Percentiles rank a stretch among this genome's conserved stretches.
These are phyloP conservation scores for Aspergillus affinis DNA, from an alignment of 495 filamentous ascomycete genomes.

Conservation along the genomic window DNA sequence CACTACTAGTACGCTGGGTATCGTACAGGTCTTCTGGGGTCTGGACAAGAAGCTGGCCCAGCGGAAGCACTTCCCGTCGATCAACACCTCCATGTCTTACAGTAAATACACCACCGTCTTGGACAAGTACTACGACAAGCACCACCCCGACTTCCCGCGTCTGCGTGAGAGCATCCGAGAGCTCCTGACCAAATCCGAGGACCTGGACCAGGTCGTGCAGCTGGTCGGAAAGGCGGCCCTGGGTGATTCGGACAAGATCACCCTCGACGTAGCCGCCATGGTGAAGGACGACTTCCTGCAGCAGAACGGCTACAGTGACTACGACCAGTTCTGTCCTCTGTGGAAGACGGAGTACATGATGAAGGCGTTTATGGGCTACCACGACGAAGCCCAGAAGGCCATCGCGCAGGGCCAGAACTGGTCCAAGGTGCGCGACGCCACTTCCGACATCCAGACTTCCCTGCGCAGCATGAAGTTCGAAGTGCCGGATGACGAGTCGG, in stretches of 20 bases:
- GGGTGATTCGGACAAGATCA: constrained; percentile 98
- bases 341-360: constrained; percentile 99
- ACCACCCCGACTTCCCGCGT: constrained; percentile 90
- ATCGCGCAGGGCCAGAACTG: constrained; percentile 85
- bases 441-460: constrained; percentile 76
- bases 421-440: constrained; percentile 89
- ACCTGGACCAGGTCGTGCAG: constrained; percentile 98
- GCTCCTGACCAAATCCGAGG: constrained; percentile 89
- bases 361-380: constrained; percentile 97
- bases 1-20: constrained; percentile 89
- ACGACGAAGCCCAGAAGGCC: constrained; percentile 96
- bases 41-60: constrained; percentile 99
- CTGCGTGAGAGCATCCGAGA: constrained; percentile 90
- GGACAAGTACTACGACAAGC: constrained; percentile 89
- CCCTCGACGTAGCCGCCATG: constrained; percentile 84
- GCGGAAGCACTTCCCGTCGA: constrained; percentile 97
- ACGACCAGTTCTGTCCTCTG: constrained; percentile 97
- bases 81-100: constrained; percentile 95
- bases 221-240: constrained; percentile 95
- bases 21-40: constrained; percentile 99
- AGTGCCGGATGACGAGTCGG: constrained; percentile 74
- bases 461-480: constrained; percentile 96
- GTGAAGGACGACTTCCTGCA: constrained; percentile 99
- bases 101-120: constrained; percentile 90
- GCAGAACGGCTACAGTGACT: constrained; percentile 98